Base-by-base conservation (phyloP, 1,284 basidiomycete species). In the Fomes fomentarius region DNA sequence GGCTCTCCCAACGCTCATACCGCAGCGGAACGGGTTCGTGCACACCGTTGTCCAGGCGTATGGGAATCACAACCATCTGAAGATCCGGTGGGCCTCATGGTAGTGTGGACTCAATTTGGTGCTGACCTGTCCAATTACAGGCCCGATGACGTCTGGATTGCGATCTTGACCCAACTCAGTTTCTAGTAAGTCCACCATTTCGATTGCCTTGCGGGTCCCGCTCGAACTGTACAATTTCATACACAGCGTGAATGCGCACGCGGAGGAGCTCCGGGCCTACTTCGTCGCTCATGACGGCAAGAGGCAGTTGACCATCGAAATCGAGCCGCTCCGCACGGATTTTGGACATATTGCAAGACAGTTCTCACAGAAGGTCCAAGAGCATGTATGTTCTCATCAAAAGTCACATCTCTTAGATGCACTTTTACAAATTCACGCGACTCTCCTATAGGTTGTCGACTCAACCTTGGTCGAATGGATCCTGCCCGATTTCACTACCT, bases 401-500 rank as follows among this genome's bases (percentile, higher is more conserved):
- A 33, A 12, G 7, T 3, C 2, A 30, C 28, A 30, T 30, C 10
- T 33, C 61, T 71, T 12, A 58, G 15, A 30, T 34, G 2, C 9
- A 15, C 41, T 72, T 28, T 67, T 71, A 33, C 64, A 14, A 19
- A 24, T 19, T 30, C 28, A 12, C 11, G 1, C 33, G 11, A 6
- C 19, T 17, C 38, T 39, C 11, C 11, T 15, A 12, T 11, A 60
- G 58, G 46, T 81, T 40, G 48, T 63, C 0, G 76, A 80, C 54
- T 64, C 68, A 1, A 54, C 60, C 0, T 53, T 81, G 1, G 67
- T 67, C 3, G 67, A 72, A 0, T 80, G 78, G 77, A 71, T 78
- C 37, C 66, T 74, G 8, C 80, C 81, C 0, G 59, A 69, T 26
- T 82, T 81, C 62, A 70, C 76, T 3, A 82, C 80, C 1, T 81